A percentile compares a stretch with the other conserved stretches of the same genome.
Conservation (phyloP, 1,284 basidiomycete species). For the Ustilago loliicola region DNA sequence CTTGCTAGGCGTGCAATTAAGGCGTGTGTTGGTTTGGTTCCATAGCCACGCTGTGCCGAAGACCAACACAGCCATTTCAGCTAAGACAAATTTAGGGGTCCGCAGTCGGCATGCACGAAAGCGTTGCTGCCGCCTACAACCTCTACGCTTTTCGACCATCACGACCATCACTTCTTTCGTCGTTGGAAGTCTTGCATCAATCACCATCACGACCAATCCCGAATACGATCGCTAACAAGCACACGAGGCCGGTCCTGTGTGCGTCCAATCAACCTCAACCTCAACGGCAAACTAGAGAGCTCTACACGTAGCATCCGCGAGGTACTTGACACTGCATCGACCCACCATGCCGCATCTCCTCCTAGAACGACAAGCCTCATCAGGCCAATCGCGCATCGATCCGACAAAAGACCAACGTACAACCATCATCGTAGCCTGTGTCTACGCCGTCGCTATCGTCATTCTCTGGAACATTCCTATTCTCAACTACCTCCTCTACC, state of each 20-base stretch:
- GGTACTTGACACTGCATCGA: not conserved
- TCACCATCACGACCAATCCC: not conserved
- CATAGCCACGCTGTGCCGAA: not conserved
- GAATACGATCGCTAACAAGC: not conserved
- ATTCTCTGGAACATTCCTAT: conserved; percentile 66
- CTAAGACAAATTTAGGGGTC: conserved; percentile 2
- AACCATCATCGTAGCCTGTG: conserved; percentile 69
- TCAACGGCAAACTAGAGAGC: not conserved
- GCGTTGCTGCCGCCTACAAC: not conserved
- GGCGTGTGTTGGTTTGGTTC: conserved; percentile 1
- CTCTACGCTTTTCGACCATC: not conserved
- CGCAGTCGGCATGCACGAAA: not conserved
- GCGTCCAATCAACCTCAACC: not conserved
- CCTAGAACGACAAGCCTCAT: conserved; percentile 11
- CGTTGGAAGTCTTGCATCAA: not conserved
- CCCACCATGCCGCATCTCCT: conserved; percentile 27
- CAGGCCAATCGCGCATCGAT: conserved; percentile 40
- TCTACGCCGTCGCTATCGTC: conserved; percentile 61
- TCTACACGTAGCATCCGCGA: not conserved
- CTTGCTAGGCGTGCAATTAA: not conserved
- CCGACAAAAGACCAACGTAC: conserved; percentile 63
- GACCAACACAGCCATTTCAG: conserved; percentile 7
- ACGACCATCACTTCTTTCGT: not conserved
- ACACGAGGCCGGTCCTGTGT: conserved; percentile 9
- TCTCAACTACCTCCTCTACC: conserved; percentile 68